Conservation (phyloP, 352 stramenopile genomes). For the Pseudoperonospora humuli region DNA sequence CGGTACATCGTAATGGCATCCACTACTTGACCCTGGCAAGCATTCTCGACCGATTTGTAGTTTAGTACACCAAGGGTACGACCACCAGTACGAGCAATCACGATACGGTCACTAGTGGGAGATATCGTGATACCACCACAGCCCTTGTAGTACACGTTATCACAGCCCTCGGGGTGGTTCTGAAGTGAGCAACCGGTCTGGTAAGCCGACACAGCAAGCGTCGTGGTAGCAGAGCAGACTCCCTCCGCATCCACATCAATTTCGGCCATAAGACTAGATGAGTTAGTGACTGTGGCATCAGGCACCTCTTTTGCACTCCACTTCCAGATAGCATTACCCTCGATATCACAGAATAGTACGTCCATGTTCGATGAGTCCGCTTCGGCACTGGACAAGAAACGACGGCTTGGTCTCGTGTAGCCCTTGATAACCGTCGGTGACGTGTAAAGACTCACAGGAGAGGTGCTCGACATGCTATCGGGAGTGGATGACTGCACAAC, state of each 20-base stretch:
- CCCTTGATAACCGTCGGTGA: constrained; percentile 40
- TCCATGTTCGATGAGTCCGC: constrained; percentile 32
- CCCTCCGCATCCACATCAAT: constrained; percentile 30
- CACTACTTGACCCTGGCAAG: constrained; percentile 64
- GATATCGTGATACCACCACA: constrained; percentile 73
- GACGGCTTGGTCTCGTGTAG: constrained; percentile 30
- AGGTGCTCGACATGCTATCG: constrained; percentile 12
- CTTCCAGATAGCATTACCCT: constrained; percentile 70
- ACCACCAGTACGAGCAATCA: constrained; percentile 67
- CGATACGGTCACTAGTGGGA: constrained; percentile 47
- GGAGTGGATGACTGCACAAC: constrained; percentile 49
- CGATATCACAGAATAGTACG: constrained; percentile 65
- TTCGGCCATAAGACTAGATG: constrained; percentile 25
- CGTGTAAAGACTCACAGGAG: constrained; percentile 27
- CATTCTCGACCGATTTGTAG: constrained; percentile 38
- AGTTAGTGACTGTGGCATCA: constrained; percentile 28
- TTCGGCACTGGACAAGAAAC: constrained; percentile 26
- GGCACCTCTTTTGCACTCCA: constrained; percentile 40
- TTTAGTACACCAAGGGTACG: constrained; percentile 66
- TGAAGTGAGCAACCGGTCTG: constrained; percentile 57
- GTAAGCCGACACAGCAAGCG: constrained; percentile 54
- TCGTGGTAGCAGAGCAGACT: constrained; percentile 29
- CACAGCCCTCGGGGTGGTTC: constrained; percentile 56
- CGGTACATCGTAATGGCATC: constrained; percentile 67
- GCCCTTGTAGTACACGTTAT: constrained; percentile 68